Evolutionary conservation across 345 rosid genomes (phyloP).

Genomic region (Boechera retrofracta): DNA sequence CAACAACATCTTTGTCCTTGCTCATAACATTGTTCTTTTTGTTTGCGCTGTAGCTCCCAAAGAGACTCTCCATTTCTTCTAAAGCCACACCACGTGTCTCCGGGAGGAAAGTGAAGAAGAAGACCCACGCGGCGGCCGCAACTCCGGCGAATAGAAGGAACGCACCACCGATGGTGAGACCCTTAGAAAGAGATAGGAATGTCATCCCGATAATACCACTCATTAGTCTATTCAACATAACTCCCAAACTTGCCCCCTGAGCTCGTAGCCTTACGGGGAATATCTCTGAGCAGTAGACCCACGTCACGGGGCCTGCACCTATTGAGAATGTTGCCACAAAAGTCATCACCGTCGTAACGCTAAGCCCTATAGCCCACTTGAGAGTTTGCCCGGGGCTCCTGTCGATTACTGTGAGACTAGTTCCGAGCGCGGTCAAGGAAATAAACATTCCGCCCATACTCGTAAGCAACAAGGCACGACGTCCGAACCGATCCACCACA

Average conservation of each 20-base stretch:
- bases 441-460: conserved; percentile 62
- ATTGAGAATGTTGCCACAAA: conserved; percentile 70
- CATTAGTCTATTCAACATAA: conserved; percentile 65
- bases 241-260: conserved; percentile 69
- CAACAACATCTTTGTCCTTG: conserved; percentile 22
- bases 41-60: conserved; percentile 48
- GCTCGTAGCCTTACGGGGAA: conserved; percentile 72
- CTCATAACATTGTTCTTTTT: conserved; percentile 19
- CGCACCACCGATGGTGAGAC: conserved; percentile 60
- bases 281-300: conserved; percentile 79
- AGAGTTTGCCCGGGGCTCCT: conserved; percentile 45
- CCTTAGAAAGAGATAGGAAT: conserved; percentile 51
- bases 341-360: conserved; percentile 56
- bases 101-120: conserved; percentile 59
- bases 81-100: conserved; percentile 72
- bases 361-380: conserved; percentile 52
- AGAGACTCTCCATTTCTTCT: conserved; percentile 61
- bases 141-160: conserved; percentile 61
- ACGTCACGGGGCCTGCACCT: conserved; percentile 75
- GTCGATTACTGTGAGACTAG: conserved; percentile 47
- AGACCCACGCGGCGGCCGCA: conserved; percentile 50
- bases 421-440: conserved; percentile 56
- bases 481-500: conserved; percentile 59
- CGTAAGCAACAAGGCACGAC: conserved; percentile 65
- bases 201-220: conserved; percentile 75